Percentiles rank a stretch among this genome's conserved stretches.
Evolutionary conservation across 805 yeast genomes (phyloP).

Genomic region (Starmerella sp.): DNA sequence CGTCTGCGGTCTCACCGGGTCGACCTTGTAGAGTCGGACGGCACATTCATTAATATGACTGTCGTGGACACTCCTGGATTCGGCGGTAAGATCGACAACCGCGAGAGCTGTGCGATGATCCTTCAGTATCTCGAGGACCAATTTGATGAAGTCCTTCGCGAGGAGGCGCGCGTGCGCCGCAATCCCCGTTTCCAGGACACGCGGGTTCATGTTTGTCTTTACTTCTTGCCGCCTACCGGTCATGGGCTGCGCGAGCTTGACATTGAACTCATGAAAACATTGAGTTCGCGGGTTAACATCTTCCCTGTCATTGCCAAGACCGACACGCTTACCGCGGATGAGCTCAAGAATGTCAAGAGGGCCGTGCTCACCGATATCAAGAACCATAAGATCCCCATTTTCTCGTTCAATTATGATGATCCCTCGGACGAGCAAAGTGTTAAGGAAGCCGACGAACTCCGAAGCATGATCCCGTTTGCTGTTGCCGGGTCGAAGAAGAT

Average conservation of each 20-base stretch:
- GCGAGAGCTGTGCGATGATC: slow-evolving; percentile 35
- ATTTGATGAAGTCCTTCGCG: slow-evolving; percentile 60
- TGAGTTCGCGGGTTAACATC: slow-evolving; percentile 65
- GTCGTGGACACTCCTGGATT: slow-evolving; percentile 66
- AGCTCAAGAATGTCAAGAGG: slow-evolving; percentile 43
- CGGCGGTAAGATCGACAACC: slow-evolving; percentile 62
- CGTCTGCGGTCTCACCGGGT: slow-evolving; percentile 18
- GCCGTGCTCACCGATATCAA: slow-evolving; percentile 47
- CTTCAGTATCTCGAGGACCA: slow-evolving; percentile 53
- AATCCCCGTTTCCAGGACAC: slow-evolving; percentile 67
- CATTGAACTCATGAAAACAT: slow-evolving; percentile 52
- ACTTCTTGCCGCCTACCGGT: slow-evolving; percentile 53
- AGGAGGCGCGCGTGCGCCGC: slow-evolving; percentile 77
- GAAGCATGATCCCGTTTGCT: slow-evolving; percentile 50
- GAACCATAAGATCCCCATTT: slow-evolving; percentile 49
- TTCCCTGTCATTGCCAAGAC: slow-evolving; percentile 75
- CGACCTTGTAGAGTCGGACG: slow-evolving; percentile 47
- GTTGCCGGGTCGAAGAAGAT: slow-evolving; percentile 41
- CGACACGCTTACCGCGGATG: slow-evolving; percentile 60
- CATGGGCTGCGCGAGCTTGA: slow-evolving; percentile 56
- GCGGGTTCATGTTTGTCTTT: slow-evolving; percentile 72
- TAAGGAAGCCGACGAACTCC: slow-evolving; percentile 32
- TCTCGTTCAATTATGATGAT: slow-evolving; percentile 59
- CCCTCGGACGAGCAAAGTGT: slow-evolving; percentile 37
- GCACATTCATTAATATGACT: slow-evolving; percentile 42